Conservation (phyloP, 2,329 filamentous ascomycete genomes). For the Plenodomus lindquistii region DNA sequence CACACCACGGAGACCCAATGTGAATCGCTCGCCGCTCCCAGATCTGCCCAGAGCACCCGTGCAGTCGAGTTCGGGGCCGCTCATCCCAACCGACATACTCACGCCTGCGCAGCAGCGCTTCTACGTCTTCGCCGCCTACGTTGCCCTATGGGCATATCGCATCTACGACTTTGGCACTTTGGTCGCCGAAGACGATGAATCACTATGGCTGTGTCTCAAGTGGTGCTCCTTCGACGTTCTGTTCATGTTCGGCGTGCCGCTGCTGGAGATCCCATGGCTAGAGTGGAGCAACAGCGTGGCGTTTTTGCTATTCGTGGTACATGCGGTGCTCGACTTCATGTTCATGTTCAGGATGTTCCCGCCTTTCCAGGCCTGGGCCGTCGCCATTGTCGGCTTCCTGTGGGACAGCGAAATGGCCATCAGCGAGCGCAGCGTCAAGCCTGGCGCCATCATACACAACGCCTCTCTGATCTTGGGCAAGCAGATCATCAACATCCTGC, state of each 20-base stretch:
- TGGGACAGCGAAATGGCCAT: slow-evolving; percentile 93
- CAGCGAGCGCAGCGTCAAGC: slow-evolving; percentile 90
- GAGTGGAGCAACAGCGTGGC: slow-evolving; percentile 82
- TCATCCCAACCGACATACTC: slow-evolving; percentile 80
- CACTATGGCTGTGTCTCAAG: slow-evolving; percentile 90
- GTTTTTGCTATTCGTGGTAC: slow-evolving; percentile 69
- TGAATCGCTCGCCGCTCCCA: slow-evolving; percentile 34
- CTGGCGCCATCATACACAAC: slow-evolving; percentile 85
- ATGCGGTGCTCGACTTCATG: slow-evolving; percentile 77
- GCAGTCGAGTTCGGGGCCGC: slow-evolving; percentile 53
- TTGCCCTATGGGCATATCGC: slow-evolving; percentile 76
- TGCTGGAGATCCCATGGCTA: slow-evolving; percentile 92
- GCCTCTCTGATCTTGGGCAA: slow-evolving; percentile 91
- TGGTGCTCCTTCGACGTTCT: slow-evolving; percentile 86
- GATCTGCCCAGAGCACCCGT: slow-evolving; percentile 34
- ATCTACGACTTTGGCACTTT: slow-evolving; percentile 82
- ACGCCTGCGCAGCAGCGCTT: slow-evolving; percentile 91
- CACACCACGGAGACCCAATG: slow-evolving; percentile 38
- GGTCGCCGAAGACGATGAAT: slow-evolving; percentile 80
- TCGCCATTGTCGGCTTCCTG: slow-evolving; percentile 75
- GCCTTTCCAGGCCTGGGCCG: slow-evolving; percentile 73
- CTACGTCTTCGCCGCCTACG: slow-evolving; percentile 81
- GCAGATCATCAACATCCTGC: slow-evolving; percentile 96
- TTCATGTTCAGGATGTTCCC: slow-evolving; percentile 91
- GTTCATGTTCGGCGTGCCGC: slow-evolving; percentile 85